Conservation (phyloP, 1,284 basidiomycete species). For the Xanthoconium separans region DNA sequence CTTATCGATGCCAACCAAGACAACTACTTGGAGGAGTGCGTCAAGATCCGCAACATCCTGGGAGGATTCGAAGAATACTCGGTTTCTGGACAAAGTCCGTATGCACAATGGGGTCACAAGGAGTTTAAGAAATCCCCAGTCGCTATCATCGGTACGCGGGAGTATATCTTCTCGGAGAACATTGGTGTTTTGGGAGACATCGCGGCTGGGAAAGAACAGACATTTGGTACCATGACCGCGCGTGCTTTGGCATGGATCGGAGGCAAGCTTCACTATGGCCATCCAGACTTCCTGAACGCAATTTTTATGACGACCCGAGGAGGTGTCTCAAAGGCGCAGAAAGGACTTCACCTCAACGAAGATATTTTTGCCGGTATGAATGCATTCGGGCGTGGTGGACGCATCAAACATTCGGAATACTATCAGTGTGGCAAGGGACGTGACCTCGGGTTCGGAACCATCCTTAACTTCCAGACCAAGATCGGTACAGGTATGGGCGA, state of each 20-base stretch:
- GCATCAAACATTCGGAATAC: constrained; percentile 99
- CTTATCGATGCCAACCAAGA: constrained; percentile 99
- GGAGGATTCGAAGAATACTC: constrained; percentile 98
- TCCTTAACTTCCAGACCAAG: constrained; percentile 99
- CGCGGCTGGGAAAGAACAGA: constrained; percentile 99
- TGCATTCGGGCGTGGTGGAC: constrained; percentile 95
- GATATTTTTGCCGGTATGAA: constrained; percentile 99
- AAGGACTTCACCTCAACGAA: constrained; percentile 97
- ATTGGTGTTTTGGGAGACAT: constrained; percentile 99
- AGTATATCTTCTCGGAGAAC: constrained; percentile 99
- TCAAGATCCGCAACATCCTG: constrained; percentile 97
- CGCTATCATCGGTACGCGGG: constrained; percentile 97
- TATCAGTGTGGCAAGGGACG: constrained; percentile 99
- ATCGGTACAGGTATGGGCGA: constrained; percentile 99
- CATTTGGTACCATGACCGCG: constrained; percentile 98
- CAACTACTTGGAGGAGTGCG: constrained; percentile 98
- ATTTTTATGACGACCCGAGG: constrained; percentile 99
- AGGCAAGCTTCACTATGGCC: constrained; percentile 98
- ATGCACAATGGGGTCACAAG: constrained; percentile 90
- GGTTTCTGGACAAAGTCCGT: constrained; percentile 90
- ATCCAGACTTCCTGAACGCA: constrained; percentile 98
- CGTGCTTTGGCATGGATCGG: constrained; percentile 97
- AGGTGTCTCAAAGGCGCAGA: constrained; percentile 99
- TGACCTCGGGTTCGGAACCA: constrained; percentile 99
- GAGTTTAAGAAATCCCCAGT: constrained; percentile 91